Percentiles rank a stretch among this genome's conserved stretches.
Conservation (phyloP, 345 rosid genomes). For the Mercurialis annua region DNA sequence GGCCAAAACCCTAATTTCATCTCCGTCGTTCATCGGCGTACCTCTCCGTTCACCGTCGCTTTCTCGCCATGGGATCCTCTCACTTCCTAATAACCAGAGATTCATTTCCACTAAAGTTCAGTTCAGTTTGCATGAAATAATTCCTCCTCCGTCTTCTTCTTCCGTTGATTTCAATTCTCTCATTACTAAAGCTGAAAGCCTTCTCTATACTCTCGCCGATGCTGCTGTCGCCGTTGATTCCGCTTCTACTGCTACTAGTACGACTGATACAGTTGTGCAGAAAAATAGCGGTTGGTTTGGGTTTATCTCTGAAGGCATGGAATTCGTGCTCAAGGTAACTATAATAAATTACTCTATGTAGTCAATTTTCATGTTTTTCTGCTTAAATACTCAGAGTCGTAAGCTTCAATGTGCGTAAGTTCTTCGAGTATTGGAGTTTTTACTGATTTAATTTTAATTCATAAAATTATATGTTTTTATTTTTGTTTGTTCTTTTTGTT, state of each 20-base stretch:
- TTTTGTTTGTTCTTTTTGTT: background rate
- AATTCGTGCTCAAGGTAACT: slow-evolving; percentile 87
- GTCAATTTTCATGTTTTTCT: background rate
- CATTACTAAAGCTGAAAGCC: slow-evolving; percentile 59
- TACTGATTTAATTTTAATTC: no score
- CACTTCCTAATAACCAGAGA: slow-evolving; percentile 44
- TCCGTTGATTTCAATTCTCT: slow-evolving; percentile 48
- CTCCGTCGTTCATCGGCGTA: slow-evolving; percentile 64
- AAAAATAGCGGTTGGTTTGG: slow-evolving; percentile 94
- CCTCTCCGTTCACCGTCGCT: slow-evolving; percentile 44
- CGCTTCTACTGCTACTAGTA: slow-evolving; percentile 29
- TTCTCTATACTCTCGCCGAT: slow-evolving; percentile 78
- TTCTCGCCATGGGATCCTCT: slow-evolving; percentile 43
- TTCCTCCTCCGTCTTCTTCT: slow-evolving; percentile 71
- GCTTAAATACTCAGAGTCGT: no score
- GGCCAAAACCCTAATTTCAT: slow-evolving; percentile 83
- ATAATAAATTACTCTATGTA: background rate
- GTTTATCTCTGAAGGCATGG: slow-evolving; percentile 85
- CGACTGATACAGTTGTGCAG: slow-evolving; percentile 52
- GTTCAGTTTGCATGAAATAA: slow-evolving; percentile 67
- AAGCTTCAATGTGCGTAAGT: no score
- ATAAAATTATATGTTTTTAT: background rate
- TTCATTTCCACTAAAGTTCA: slow-evolving; percentile 49
- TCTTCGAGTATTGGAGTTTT: no score
- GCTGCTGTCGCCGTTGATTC: slow-evolving; percentile 69